phyloP scores from a whole-genome alignment of 75 land plant genomes.

The Cryptomeria japonica region DNA sequence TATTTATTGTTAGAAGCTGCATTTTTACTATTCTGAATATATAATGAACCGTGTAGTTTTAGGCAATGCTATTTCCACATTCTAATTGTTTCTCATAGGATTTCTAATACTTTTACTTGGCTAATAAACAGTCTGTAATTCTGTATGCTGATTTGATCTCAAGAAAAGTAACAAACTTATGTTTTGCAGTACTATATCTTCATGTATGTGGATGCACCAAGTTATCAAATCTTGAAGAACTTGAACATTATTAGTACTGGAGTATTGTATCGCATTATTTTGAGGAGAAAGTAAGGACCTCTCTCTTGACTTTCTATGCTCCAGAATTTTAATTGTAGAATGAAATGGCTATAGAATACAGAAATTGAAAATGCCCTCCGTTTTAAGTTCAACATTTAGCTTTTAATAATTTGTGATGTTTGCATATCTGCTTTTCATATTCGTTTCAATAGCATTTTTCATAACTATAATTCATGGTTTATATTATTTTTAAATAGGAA shows the following conservation, averaged over 20 bases:
- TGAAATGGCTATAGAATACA: not conserved
- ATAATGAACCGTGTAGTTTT: not conserved
- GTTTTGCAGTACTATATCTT: constrained; percentile 80
- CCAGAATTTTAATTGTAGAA: not conserved
- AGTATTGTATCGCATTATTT: constrained; percentile 68
- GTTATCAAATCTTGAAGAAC: constrained; percentile 88
- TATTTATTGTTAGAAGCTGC: too few species aligned
- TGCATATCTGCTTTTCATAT: not conserved
- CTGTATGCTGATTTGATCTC: not conserved
- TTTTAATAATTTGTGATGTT: not conserved
- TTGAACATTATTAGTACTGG: constrained; percentile 89
- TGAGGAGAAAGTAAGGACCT: constrained; percentile 60
- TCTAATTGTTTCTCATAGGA: not conserved
- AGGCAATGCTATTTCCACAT: not conserved
- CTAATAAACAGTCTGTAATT: not conserved
- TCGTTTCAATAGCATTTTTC: not conserved
- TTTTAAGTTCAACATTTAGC: not conserved
- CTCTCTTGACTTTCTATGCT: not conserved
- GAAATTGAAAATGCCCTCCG: not conserved
- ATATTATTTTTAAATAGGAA: too few species aligned
- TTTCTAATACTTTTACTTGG: not conserved
- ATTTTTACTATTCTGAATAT: not conserved
- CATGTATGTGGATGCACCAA: constrained; percentile 90
- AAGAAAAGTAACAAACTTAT: not conserved
- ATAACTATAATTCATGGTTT: not conserved